Percentiles rank a stretch among this genome's conserved stretches.
Evolutionary conservation across 2,329 filamentous ascomycete genomes (phyloP).

Genomic region (Pseudogymnoascus sp.): DNA sequence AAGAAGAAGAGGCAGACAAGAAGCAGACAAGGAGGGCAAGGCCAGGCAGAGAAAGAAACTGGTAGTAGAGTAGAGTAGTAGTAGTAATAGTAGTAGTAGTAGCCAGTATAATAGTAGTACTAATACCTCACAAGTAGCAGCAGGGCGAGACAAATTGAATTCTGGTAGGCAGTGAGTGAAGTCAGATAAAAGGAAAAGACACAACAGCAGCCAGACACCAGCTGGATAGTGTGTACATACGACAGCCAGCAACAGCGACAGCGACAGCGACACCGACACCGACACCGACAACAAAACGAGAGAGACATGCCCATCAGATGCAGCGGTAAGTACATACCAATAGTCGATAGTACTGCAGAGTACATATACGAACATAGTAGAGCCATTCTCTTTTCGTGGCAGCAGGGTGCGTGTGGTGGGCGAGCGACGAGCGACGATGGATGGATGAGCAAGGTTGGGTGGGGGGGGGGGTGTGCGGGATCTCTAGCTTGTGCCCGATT

Average conservation of each 20-base stretch:
- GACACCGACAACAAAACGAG: background rate
- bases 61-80: background rate
- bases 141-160: background rate
- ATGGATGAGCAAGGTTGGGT: background rate
- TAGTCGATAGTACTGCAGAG: background rate
- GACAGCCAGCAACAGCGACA: background rate
- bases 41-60: background rate
- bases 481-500: background rate
- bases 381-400: too few species aligned
- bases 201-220: background rate
- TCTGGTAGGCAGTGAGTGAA: background rate
- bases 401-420: background rate
- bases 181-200: background rate
- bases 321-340: background rate
- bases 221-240: background rate
- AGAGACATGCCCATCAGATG: constrained; percentile 4
- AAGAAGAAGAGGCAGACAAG: background rate
- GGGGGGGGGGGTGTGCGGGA: background rate
- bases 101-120: background rate
- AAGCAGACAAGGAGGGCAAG: background rate
- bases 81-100: background rate
- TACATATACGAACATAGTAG: constrained; percentile 2
- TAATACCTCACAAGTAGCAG: background rate
- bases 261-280: background rate
- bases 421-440: too few species aligned